Evolutionary conservation across 805 yeast genomes (phyloP), one percentile per base, ranked within the genome.

Genomic region (Candida krabiensis): DNA sequence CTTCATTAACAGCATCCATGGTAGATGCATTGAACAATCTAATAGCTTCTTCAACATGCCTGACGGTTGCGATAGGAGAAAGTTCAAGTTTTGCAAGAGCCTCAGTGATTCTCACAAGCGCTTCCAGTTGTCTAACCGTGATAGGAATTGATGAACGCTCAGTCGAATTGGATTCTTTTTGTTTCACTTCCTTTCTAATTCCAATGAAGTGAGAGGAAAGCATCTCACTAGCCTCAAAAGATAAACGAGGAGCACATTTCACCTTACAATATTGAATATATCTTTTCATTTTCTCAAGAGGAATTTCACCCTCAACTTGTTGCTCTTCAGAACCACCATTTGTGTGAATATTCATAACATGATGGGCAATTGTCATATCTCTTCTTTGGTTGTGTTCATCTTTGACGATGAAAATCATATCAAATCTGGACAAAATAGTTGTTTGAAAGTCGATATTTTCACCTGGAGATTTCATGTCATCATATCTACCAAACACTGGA

Each of bases 401-500:
- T 57, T 89, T 91, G 37, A 93, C 96, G 53, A 93, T 87, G 66
- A 88, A 93, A 55, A 93, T 93, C 98, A 93, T 93, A 66, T 93
- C 99, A 61, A 93, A 93, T 69, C 99, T 84, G 9, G 99, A 93
- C 63, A 93, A 71, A 64, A 93, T 86, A 1, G 99, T 91, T 1
- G 96, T 86, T 65, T 93, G 99, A 70, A 93, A 93, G 63, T 93
- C 99, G 54, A 93, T 91, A 56, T 93, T 93, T 60, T 93, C 99
- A 45, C 99, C 98, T 0, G 99, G 96, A 26, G 95, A 81, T 64
- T 89, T 91, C 72, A 86, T 77, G 47, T 91, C 97, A 63, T 93
- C 98, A 62, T 93, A 93, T 47, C 98, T 77, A 43, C 99, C 99
- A 62, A 85, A 93, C 28, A 89, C 80, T 3, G 99, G 99, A 64